Evolutionary conservation across 75 land plant species (phyloP).

Genomic region (Isoetes taiwanensis): DNA sequence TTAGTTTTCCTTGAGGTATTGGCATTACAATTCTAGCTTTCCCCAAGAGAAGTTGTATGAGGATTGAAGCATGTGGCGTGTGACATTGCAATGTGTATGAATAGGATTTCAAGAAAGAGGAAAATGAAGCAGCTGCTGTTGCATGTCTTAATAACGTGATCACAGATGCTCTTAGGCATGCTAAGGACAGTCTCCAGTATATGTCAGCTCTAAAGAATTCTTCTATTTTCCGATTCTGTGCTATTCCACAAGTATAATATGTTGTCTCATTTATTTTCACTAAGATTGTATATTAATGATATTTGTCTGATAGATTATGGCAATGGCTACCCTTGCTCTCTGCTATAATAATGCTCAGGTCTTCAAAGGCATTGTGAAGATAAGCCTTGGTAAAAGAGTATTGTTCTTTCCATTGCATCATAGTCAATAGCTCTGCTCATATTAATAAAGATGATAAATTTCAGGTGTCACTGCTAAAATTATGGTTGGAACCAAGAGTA

Average conservation of each 20-base stretch:
- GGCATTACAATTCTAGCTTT: too few species aligned
- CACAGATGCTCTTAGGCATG: slow-evolving; percentile 77
- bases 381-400: slow-evolving; percentile 88
- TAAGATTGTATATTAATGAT: too few species aligned
- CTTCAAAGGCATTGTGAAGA: slow-evolving; percentile 95
- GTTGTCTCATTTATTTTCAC: too few species aligned
- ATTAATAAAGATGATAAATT: slow-evolving; percentile 12
- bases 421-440: too few species aligned
- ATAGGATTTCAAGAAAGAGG: slow-evolving; percentile 87
- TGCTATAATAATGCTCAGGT: slow-evolving; percentile 90
- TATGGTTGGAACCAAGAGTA: slow-evolving; percentile 55
- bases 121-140: slow-evolving; percentile 57
- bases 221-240: slow-evolving; percentile 86
- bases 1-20: too few species aligned
- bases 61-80: not conserved
- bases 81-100: too few species aligned
- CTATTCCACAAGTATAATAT: slow-evolving; percentile 95
- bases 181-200: slow-evolving; percentile 62
- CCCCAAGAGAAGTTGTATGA: too few species aligned
- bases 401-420: too few species aligned
- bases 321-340: slow-evolving; percentile 66
- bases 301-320: slow-evolving; percentile 66
- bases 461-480: slow-evolving; percentile 81
- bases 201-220: slow-evolving; percentile 51
- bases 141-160: slow-evolving; percentile 88